Conservation (phyloP, 2,329 filamentous ascomycete genomes). For the Lachnellula willkommii region DNA sequence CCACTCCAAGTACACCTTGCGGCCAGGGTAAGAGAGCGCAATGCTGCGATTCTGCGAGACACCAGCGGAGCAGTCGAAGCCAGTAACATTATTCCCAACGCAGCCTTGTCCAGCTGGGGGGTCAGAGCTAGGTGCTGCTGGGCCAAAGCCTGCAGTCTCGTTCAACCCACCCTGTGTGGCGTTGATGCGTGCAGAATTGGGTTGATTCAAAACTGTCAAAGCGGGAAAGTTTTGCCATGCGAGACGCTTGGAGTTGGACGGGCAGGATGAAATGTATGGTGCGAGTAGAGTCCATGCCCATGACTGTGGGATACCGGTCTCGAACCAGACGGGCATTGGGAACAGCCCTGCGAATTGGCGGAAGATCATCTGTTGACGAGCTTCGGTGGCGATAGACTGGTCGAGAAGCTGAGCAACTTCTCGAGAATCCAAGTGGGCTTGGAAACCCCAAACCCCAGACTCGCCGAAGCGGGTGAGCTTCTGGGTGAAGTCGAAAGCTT, state of each 20-base stretch:
- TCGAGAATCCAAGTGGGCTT: conserved; percentile 70
- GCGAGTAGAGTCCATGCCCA: conserved; percentile 81
- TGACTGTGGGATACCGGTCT: conserved; percentile 72
- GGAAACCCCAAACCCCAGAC: conserved; percentile 74
- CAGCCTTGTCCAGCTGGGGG: conserved; percentile 46
- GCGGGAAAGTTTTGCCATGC: conserved; percentile 82
- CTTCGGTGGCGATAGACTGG: conserved; percentile 72
- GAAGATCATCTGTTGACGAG: conserved; percentile 79
- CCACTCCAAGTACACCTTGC: conserved; percentile 66
- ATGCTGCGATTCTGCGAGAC: conserved; percentile 64
- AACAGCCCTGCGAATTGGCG: conserved; percentile 75
- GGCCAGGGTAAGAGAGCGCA: conserved; percentile 70
- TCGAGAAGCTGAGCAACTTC: conserved; percentile 68
- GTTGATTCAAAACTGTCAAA: conserved; percentile 67
- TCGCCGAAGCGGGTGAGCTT: conserved; percentile 81
- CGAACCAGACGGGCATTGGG: conserved; percentile 80
- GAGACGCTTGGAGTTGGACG: conserved; percentile 64
- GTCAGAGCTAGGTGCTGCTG: conserved; percentile 33
- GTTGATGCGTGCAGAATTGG: conserved; percentile 65
- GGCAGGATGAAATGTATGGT: conserved; percentile 75
- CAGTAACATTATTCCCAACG: conserved; percentile 48
- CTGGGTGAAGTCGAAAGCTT: conserved; percentile 79
- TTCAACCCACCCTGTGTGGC: conserved; percentile 55
- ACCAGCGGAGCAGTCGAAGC: conserved; percentile 55
- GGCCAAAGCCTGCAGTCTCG: conserved; percentile 56